A percentile compares a stretch with the other conserved stretches of the same genome.
Conservation (phyloP, 2,329 filamentous ascomycete species). For the Tolypocladium capitatum region DNA sequence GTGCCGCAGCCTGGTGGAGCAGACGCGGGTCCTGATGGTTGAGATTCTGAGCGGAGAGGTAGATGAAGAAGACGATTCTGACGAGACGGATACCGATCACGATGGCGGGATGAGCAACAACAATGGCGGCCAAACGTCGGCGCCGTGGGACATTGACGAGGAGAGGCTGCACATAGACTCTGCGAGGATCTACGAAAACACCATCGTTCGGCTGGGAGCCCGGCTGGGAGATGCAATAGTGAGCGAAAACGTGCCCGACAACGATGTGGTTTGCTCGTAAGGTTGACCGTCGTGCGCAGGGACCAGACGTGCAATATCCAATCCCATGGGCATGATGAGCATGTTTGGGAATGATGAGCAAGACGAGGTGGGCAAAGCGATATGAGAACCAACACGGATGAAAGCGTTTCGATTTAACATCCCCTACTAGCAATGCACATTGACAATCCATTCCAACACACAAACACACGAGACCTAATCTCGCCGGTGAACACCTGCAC, state of each 20-base stretch:
- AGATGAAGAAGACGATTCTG: constrained; percentile 25
- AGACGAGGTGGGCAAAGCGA: neutral
- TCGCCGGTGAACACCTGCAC: too few relatives aligned
- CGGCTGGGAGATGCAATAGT: constrained; percentile 36
- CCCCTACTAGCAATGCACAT: too few relatives aligned
- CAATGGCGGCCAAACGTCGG: constrained; percentile 4
- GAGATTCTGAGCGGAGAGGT: constrained; percentile 44
- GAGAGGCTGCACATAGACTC: constrained; percentile 53
- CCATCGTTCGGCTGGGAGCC: constrained; percentile 61
- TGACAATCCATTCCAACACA: too few relatives aligned
- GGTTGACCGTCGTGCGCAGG: neutral
- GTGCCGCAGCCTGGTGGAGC: constrained; percentile 67
- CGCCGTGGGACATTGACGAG: constrained; percentile 27
- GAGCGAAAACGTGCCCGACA: constrained; percentile 4
- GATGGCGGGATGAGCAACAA: constrained; percentile 19
- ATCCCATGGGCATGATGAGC: neutral
- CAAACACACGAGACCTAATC: too few relatives aligned
- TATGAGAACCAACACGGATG: neutral
- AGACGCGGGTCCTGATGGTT: constrained; percentile 57
- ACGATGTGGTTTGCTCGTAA: neutral
- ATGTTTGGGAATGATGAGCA: neutral
- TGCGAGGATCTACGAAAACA: constrained; percentile 66
- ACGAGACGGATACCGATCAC: constrained; percentile 22
- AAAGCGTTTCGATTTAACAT: neutral
- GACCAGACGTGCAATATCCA: neutral